Evolutionary conservation across 345 rosid genomes (phyloP).

Genomic region (Aquilaria malaccensis): DNA sequence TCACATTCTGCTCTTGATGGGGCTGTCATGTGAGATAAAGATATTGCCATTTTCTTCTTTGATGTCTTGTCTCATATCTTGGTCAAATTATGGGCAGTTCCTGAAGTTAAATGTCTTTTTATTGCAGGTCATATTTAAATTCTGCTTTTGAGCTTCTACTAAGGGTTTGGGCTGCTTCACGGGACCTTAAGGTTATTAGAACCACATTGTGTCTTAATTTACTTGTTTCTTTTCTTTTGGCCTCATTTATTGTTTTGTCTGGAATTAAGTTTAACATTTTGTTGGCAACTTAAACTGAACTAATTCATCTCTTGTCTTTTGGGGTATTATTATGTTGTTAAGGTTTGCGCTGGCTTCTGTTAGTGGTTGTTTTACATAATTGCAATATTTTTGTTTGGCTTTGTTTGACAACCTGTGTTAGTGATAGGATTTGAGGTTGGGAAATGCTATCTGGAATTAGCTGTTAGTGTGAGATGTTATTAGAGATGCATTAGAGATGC

Average conservation of each 20-base stretch:
- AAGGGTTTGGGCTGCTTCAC: constrained; percentile 89
- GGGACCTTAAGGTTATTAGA: constrained; percentile 73
- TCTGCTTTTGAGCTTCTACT: constrained; percentile 92
- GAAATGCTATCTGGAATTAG: no score
- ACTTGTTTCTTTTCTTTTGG: background rate
- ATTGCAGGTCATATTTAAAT: constrained; percentile 78
- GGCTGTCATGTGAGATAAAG: constrained; percentile 77
- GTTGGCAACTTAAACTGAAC: no score
- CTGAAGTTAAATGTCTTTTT: constrained; percentile 18
- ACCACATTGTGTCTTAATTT: background rate
- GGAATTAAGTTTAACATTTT: no score
- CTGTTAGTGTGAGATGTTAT: background rate
- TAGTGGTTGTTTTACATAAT: no score
- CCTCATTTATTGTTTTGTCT: background rate
- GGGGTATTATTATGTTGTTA: no score
- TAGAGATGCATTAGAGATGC: background rate
- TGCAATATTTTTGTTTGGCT: no score
- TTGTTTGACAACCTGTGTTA: no score
- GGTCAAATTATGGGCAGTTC: background rate
- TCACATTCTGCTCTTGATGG: constrained; percentile 58
- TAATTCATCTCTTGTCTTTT: no score
- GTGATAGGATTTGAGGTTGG: no score
- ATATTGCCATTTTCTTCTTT: constrained; percentile 19
- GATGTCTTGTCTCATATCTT: constrained; percentile 11
- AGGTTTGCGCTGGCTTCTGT: no score